A percentile compares a stretch with the other conserved stretches of the same genome.
These are phyloP conservation scores for Cucurbita moschata DNA, from an alignment of 306 rosid species.

Conservation along the genomic window DNA sequence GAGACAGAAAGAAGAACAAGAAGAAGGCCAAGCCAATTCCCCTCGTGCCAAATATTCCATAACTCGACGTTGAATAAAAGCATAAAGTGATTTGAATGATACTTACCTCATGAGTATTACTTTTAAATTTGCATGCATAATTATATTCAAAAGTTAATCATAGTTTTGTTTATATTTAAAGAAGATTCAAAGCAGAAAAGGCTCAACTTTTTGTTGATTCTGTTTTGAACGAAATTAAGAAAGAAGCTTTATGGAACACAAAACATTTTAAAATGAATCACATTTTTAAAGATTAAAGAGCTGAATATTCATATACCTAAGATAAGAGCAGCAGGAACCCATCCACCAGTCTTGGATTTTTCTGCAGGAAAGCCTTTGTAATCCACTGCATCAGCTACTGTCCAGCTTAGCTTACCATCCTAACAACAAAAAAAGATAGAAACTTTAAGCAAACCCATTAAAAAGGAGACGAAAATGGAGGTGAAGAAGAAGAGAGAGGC, in stretches of 20 bases:
- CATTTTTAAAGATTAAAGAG: background rate
- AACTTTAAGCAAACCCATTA: background rate
- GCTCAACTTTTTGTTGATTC: background rate
- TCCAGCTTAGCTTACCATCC: constrained; percentile 66
- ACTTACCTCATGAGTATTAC: background rate
- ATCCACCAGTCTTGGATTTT: constrained; percentile 72
- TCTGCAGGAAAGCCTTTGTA: constrained; percentile 73
- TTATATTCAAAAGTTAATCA: background rate
- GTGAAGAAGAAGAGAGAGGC: background rate
- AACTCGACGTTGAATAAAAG: too few relatives aligned
- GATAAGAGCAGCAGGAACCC: constrained; percentile 68
- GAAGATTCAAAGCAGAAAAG: background rate
- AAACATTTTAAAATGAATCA: background rate
- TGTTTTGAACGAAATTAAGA: background rate
- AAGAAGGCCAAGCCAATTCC: too few relatives aligned
- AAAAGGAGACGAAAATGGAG: background rate
- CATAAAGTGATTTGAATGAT: too few relatives aligned
- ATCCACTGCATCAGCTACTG: constrained; percentile 61
- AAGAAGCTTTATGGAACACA: background rate
- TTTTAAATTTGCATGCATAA: background rate
- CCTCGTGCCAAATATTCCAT: too few relatives aligned
- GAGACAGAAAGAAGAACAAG: background rate
- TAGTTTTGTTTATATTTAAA: background rate
- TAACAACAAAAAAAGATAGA: constrained; percentile 1
- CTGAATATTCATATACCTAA: constrained; percentile 22